These are phyloP conservation scores for Taphrina communis DNA, from an alignment of 1,139 yeast genomes.

Conservation along the genomic window DNA sequence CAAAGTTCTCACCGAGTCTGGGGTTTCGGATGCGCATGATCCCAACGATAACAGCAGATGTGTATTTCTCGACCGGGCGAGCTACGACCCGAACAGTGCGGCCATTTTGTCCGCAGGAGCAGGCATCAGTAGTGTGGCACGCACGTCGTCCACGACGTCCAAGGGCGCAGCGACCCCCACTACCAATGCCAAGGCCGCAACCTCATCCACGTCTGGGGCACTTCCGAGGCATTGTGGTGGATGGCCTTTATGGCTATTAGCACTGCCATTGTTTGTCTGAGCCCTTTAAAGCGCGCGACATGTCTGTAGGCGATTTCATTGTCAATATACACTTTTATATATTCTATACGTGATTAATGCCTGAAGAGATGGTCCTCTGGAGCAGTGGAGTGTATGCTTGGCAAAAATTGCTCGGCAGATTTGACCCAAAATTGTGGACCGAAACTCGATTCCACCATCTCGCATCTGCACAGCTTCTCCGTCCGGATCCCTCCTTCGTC, in stretches of 20 bases:
- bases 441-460: background rate
- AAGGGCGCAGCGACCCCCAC: background rate
- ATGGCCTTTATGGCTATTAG: background rate
- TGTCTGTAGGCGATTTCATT: background rate
- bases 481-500: no score
- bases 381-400: no score
- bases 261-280: background rate
- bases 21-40: background rate
- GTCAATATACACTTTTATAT: no score
- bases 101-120: background rate
- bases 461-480: background rate
- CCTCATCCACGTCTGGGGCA: background rate
- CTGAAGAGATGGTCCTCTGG: no score
- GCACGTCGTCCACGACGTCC: background rate
- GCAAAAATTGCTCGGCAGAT: background rate
- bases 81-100: conserved; percentile 6
- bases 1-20: conserved; percentile 1
- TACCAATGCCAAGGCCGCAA: background rate
- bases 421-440: background rate
- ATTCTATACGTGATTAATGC: no score
- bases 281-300: background rate
- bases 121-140: background rate
- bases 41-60: conserved; percentile 18
- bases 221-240: background rate
- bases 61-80: background rate